These are phyloP conservation scores for Penicillium lagena DNA, from an alignment of 495 filamentous ascomycete species.

Conservation along the genomic window DNA sequence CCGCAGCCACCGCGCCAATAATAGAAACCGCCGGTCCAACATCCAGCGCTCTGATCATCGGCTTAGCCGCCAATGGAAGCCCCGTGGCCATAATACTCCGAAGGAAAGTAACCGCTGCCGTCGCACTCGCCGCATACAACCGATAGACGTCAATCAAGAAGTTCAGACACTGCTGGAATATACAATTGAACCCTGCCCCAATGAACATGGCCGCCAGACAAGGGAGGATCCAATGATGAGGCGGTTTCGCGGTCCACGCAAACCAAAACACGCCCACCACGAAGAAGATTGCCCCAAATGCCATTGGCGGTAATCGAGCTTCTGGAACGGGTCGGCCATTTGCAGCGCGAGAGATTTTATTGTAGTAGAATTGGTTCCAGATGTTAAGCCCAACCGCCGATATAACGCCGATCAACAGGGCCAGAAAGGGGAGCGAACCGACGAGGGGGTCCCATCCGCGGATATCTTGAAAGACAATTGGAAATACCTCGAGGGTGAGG, in stretches of 20 bases:
- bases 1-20: slow-evolving; percentile 25
- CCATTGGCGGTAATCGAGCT: slow-evolving; percentile 38
- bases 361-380: slow-evolving; percentile 20
- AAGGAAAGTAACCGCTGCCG: slow-evolving; percentile 30
- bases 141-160: slow-evolving; percentile 34
- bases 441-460: slow-evolving; percentile 1
- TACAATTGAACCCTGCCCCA: slow-evolving; percentile 26
- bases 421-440: slow-evolving; percentile 1
- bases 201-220: slow-evolving; percentile 18
- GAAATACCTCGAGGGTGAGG: slow-evolving; percentile 6
- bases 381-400: background rate
- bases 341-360: slow-evolving; percentile 8
- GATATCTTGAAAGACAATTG: slow-evolving; percentile 7
- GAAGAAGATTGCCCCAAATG: slow-evolving; percentile 42
- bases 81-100: slow-evolving; percentile 27
- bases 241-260: slow-evolving; percentile 29
- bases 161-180: slow-evolving; percentile 33
- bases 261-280: slow-evolving; percentile 40
- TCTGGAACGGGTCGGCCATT: slow-evolving; percentile 22
- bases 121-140: slow-evolving; percentile 26
- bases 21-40: slow-evolving; percentile 27
- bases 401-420: slow-evolving; percentile 2
- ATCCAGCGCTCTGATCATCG: slow-evolving; percentile 26
- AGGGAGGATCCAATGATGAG: background rate
- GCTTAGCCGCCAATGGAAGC: slow-evolving; percentile 25